Base-by-base conservation (phyloP, 805 yeast species). In the Isabelozyma heimii region DNA sequence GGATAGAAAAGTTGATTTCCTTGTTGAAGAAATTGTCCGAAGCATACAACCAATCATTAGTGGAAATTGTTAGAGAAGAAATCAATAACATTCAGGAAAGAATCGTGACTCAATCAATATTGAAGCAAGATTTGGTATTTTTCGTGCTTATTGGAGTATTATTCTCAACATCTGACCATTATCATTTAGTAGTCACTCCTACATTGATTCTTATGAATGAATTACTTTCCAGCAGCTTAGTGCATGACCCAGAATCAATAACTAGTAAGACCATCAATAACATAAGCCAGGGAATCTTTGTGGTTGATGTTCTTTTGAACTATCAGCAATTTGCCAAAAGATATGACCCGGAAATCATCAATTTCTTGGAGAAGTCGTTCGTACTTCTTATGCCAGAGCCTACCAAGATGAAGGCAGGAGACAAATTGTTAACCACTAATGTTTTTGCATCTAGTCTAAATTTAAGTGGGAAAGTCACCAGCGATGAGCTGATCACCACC, bases 121-220 rank as follows among this genome's bases (percentile, higher is more conserved):
- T 33, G 35, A 56, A 57, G 47, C 51, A 62, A 48, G 96, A 91
- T 61, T 67, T 90, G 50, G 67, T 89, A 5, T 80, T 87, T 51
- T 88, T 85, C 59, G 75, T 83, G 0, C 58, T 90, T 5, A 75
- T 91, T 49, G 97, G 97, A 6, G 73, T 78, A 47, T 63, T 91
- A 4, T 94, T 87, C 62, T 91, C 99, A 0, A 90, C 97, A 0
- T 94, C 99, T 0, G 99, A 94, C 73, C 91, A 90, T 62, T 92
- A 88, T 68, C 99, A 94, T 73, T 75, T 91, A 50, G 87, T 94
- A 9, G 91, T 85, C 4, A 91, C 97, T 0, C 97, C 97, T 3
- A 79, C 92, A 1, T 71, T 82, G 28, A 79, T 94, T 33, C 68
- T 89, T 38, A 82, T 90, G 73, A 80, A 85, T 44, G 92, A 89